Percentiles rank a stretch among this genome's conserved stretches.
These are phyloP conservation scores for Penicillium dipodomyicola DNA, from an alignment of 495 filamentous ascomycete genomes.

Conservation along the genomic window DNA sequence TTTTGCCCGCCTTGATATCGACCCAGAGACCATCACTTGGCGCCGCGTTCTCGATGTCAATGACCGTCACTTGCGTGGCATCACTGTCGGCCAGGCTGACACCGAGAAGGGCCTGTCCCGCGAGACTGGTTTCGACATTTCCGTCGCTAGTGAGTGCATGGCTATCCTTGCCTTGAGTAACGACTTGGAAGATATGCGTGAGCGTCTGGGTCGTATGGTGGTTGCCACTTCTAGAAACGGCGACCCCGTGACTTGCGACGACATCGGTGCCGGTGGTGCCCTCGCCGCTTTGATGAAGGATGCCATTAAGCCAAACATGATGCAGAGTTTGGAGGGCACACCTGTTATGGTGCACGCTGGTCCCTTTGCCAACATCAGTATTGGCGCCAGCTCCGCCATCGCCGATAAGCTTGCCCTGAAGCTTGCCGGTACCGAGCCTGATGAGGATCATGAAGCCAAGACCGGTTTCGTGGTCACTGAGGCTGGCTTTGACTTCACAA, in stretches of 20 bases:
- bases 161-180: slow-evolving; percentile 94
- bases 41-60: slow-evolving; percentile 95
- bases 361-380: slow-evolving; percentile 97
- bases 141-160: slow-evolving; percentile 97
- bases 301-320: slow-evolving; percentile 96
- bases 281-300: slow-evolving; percentile 95
- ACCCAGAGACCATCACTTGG: slow-evolving; percentile 97
- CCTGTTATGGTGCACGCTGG: slow-evolving; percentile 97
- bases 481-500: slow-evolving; percentile 98
- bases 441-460: slow-evolving; percentile 82
- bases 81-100: slow-evolving; percentile 81
- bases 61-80: slow-evolving; percentile 84
- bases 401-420: slow-evolving; percentile 95
- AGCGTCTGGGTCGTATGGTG: slow-evolving; percentile 95
- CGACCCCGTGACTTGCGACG: slow-evolving; percentile 93
- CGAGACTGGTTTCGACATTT: slow-evolving; percentile 93
- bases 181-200: slow-evolving; percentile 82
- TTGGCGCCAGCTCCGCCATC: slow-evolving; percentile 90
- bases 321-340: slow-evolving; percentile 97
- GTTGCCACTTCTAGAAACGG: slow-evolving; percentile 80
- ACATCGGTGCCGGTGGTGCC: slow-evolving; percentile 89
- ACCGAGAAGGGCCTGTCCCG: slow-evolving; percentile 86
- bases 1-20: slow-evolving; percentile 92
- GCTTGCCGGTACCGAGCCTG: slow-evolving; percentile 91
- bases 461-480: slow-evolving; percentile 96